Evolutionary conservation across 202 grass and related monocot genomes (phyloP), one percentile per base, ranked within the genome.

Genomic region (Zoysia matrella): DNA sequence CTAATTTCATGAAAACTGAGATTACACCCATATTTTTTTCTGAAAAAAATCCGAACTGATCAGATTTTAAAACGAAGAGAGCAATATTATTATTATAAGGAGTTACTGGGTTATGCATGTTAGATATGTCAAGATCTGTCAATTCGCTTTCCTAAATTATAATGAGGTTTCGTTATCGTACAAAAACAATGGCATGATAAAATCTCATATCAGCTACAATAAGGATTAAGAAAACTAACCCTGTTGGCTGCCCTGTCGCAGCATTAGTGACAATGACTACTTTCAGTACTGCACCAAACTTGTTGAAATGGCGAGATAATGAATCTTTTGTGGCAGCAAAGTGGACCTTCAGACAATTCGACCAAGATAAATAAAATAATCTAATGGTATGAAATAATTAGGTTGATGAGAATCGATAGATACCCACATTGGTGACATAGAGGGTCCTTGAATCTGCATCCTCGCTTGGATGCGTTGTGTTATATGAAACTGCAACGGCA

Each of bases 281-380:
- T 94, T 94, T 97, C 83, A 97, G 83, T n/a, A 97, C 94, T 3
- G 88, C 94, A 58, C 94, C 94, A 83, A 94, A 97, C 81, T 36
- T 36, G 30, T 36, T 36, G 30, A 36, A 36, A 36, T 36, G 30
- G 30, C 30, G 30, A 36, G 30, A 97, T 65, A 97, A 69, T 1
- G 91, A 80, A 48, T 97, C 94, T 80, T 97, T 97, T 57, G 89
- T 97, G 62, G 94, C 94, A 92, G 83, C 94, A 79, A 94, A 97
- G 62, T 97, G 91, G 77, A 97, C 94, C 94, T 97, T 80, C 70
- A 92, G 89, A 86, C 14, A 76, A 77, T 78, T 77, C 47, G 47
- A 74, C 9, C 69, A 55, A 15, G 14, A 88, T 75, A 82, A 89
- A 71, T 80, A 80, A 52, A 72, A 82, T 11, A 61, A 77, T 48